Conservation (phyloP, 2,329 filamentous ascomycete genomes). For the Pestalotiopsis sp. region DNA sequence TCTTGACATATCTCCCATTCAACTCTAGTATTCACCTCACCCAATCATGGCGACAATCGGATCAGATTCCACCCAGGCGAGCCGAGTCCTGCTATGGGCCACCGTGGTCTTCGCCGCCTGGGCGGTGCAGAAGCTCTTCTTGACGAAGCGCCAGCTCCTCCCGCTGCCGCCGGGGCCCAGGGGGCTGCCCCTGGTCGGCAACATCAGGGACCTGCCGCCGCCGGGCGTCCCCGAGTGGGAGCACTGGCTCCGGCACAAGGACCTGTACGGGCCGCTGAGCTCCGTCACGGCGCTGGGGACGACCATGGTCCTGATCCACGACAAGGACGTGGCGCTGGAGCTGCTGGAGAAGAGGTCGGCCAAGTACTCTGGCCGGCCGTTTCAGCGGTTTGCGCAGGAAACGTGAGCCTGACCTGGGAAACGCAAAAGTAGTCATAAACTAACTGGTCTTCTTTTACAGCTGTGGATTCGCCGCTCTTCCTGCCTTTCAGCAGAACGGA, state of each 20-base stretch:
- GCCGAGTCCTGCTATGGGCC: not conserved
- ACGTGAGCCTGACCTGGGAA: constrained; percentile 30
- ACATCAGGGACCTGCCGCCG: constrained; percentile 50
- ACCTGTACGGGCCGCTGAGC: constrained; percentile 37
- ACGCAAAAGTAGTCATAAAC: not conserved
- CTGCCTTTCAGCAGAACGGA: constrained; percentile 38
- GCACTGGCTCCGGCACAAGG: constrained; percentile 45
- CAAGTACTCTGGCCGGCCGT: constrained; percentile 38
- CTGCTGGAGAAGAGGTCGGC: constrained; percentile 38
- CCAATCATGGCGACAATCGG: no score
- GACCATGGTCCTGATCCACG: constrained; percentile 44
- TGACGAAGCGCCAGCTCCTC: not conserved
- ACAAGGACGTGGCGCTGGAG: constrained; percentile 35
- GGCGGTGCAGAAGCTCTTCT: not conserved
- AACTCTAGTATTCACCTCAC: no score
- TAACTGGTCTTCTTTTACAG: constrained; percentile 7
- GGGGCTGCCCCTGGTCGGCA: constrained; percentile 50
- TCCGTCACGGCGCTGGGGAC: constrained; percentile 44
- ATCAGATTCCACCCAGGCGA: no score
- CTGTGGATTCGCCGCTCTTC: constrained; percentile 39
- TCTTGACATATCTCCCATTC: no score
- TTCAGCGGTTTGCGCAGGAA: constrained; percentile 33
- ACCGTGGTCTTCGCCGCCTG: not conserved
- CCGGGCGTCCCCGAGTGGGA: constrained; percentile 36
- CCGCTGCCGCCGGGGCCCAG: constrained; percentile 52